Percentiles rank a stretch among this genome's conserved stretches.
Conservation (phyloP, 1,284 basidiomycete genomes). For the Fomitopsis pinicola region DNA sequence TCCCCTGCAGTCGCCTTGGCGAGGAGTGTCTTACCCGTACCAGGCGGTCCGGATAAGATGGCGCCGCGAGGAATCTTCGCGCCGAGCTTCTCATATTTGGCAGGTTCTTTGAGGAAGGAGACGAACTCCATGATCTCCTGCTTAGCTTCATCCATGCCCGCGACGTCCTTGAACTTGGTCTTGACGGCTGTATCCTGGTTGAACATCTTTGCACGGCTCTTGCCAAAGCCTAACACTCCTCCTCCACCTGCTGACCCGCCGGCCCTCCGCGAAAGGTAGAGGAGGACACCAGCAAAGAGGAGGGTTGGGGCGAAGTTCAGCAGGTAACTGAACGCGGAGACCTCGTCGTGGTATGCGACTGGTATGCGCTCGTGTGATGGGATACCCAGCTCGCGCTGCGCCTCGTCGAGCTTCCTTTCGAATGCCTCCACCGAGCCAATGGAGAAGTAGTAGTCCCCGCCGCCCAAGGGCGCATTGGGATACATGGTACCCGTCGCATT, state of each 20-base stretch:
- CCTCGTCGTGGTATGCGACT: slow-evolving; percentile 95
- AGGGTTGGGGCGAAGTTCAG: slow-evolving; percentile 95
- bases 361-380: slow-evolving; percentile 93
- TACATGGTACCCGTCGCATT: slow-evolving; percentile 80
- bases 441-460: slow-evolving; percentile 87
- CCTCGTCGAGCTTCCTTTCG: slow-evolving; percentile 91
- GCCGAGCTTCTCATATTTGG: slow-evolving; percentile 92
- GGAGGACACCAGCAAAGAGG: slow-evolving; percentile 85
- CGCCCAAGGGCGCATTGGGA: slow-evolving; percentile 44
- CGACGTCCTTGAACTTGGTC: slow-evolving; percentile 93
- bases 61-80: slow-evolving; percentile 99
- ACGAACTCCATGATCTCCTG: slow-evolving; percentile 99
- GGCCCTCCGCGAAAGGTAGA: slow-evolving; percentile 86
- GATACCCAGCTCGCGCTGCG: slow-evolving; percentile 90
- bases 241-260: slow-evolving; percentile 68
- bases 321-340: slow-evolving; percentile 78
- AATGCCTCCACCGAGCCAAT: slow-evolving; percentile 98
- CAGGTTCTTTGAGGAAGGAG: slow-evolving; percentile 96
- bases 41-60: slow-evolving; percentile 96
- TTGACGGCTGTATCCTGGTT: slow-evolving; percentile 97
- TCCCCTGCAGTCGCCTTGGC: slow-evolving; percentile 99
- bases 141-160: slow-evolving; percentile 99
- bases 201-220: slow-evolving; percentile 93
- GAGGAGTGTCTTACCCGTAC: slow-evolving; percentile 97
- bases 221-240: slow-evolving; percentile 97